Base-by-base conservation (phyloP, 768 basidiomycete genomes). In the Leccinum obscurum region DNA sequence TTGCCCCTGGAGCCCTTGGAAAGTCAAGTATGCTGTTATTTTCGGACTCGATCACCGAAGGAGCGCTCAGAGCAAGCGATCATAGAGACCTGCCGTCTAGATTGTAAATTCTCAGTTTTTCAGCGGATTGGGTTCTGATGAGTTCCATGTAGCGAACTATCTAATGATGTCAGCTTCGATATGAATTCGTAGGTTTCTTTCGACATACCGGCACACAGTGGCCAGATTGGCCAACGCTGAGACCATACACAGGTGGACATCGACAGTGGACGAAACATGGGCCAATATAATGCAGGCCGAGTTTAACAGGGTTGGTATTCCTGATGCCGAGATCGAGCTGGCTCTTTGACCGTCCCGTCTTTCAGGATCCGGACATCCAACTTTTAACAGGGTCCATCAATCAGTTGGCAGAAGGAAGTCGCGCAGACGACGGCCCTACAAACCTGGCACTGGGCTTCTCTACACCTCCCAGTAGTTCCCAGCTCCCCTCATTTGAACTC, bases 151-250 rank as follows among this genome's bases (percentile, higher is more conserved):
- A 67, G 64, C 46, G 51, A 53, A 3, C 13, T 17, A n/a, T 35
- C 14, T 10, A 9, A 41, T 20, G 3, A 4, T 17, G 46, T 50
- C 14, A 15, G 20, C 4, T 15, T 52, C 11, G 53, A 63, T n/a
- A 22, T 30, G 26, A 57, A 46, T 30, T 41, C 34, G 67, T 66
- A 2, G 51, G 62, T 61, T 30, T 44, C 10, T 1, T 17, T 26
- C 22, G 7, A 9, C 3, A 41, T 55, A 44, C 1, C 9, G 11
- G 17, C 1, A 9, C 9, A 3, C 48, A 30, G 26, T 24, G 4
- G 26, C 17, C 35, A 34, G 48, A 13, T 11, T 9, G 1, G 37
- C 20, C 44, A 39, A 55, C 15, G 5, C 2, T 9, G 2, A 22
- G 13, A 13, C 22, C 4, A 35, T 30, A 11, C 37, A 56, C 39